Evolutionary conservation across 116 monocot genomes (phyloP).

Genomic region (Cymodocea nodosa): DNA sequence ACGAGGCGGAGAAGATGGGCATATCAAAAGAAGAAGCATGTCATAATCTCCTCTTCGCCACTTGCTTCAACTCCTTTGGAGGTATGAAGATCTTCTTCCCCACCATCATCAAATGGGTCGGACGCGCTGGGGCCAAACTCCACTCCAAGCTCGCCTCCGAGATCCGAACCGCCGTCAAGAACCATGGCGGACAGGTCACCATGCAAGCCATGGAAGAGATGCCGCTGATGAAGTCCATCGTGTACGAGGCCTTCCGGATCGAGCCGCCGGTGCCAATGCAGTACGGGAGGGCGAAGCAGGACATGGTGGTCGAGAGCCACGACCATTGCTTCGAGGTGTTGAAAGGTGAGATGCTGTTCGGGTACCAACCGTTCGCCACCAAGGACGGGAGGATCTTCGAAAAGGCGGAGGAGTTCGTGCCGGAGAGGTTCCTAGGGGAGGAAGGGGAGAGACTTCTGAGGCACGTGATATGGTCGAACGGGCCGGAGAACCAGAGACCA

Average conservation of each 20-base stretch:
- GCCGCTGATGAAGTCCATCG: slow-evolving; percentile 37
- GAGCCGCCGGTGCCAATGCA: slow-evolving; percentile 47
- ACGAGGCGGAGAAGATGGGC: slow-evolving; percentile 46
- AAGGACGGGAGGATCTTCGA: slow-evolving; percentile 39
- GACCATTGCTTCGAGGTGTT: slow-evolving; percentile 30
- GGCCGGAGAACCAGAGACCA: slow-evolving; percentile 40
- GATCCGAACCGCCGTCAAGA: slow-evolving; percentile 25
- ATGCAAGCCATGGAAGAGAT: slow-evolving; percentile 34
- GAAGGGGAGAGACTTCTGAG: slow-evolving; percentile 19
- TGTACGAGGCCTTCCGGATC: slow-evolving; percentile 41
- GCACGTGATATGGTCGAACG: slow-evolving; percentile 58
- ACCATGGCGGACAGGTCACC: slow-evolving; percentile 16
- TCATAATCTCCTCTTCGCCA: slow-evolving; percentile 50
- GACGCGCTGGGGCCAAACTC: slow-evolving; percentile 21
- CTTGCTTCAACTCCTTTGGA: slow-evolving; percentile 58
- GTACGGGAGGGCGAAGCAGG: slow-evolving; percentile 41
- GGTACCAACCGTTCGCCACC: slow-evolving; percentile 59
- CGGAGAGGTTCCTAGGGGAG: slow-evolving; percentile 36
- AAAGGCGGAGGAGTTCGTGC: slow-evolving; percentile 29
- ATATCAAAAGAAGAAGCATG: slow-evolving; percentile 47
- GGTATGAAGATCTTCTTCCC: slow-evolving; percentile 57
- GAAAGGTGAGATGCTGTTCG: slow-evolving; percentile 46
- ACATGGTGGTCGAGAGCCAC: slow-evolving; percentile 45
- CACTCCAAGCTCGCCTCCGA: slow-evolving; percentile 36
- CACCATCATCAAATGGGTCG: slow-evolving; percentile 31